Evolutionary conservation across 176 grass and related monocot species (phyloP).

Genomic region (Carex scoparia): DNA sequence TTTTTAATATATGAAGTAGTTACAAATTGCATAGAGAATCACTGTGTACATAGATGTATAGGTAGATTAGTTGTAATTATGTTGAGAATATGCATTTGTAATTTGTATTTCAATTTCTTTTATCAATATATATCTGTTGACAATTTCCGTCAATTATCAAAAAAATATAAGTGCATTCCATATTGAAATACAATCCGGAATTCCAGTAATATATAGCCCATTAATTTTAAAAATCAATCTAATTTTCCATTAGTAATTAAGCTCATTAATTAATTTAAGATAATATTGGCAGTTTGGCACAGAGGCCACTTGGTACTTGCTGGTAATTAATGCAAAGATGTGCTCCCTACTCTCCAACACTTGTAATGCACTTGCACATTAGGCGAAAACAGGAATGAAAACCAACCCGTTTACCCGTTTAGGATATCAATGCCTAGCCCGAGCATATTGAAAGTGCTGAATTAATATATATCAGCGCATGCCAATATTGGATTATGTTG

Average conservation of each 20-base stretch:
- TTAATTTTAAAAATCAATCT: background rate
- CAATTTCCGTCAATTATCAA: too few species aligned
- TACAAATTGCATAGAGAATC: too few species aligned
- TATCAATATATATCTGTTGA: too few species aligned
- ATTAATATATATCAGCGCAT: background rate
- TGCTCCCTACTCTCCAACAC: slow-evolving; percentile 7
- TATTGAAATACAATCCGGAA: too few species aligned
- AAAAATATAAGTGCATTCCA: too few species aligned
- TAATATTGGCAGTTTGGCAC: background rate
- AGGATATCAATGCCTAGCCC: background rate
- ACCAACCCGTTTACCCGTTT: background rate
- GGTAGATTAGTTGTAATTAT: too few species aligned
- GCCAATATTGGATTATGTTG: background rate
- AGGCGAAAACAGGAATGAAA: background rate
- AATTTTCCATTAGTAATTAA: background rate
- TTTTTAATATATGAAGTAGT: too few species aligned
- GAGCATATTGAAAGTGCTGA: background rate
- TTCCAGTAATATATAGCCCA: too few species aligned
- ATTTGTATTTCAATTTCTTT: too few species aligned
- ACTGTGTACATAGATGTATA: too few species aligned
- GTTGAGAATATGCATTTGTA: too few species aligned
- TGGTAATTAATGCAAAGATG: slow-evolving; percentile 5
- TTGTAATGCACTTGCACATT: background rate
- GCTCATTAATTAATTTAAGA: background rate
- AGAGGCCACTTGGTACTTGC: background rate